Base-by-base conservation (phyloP, 805 yeast species). In the Pichia nakasei region DNA sequence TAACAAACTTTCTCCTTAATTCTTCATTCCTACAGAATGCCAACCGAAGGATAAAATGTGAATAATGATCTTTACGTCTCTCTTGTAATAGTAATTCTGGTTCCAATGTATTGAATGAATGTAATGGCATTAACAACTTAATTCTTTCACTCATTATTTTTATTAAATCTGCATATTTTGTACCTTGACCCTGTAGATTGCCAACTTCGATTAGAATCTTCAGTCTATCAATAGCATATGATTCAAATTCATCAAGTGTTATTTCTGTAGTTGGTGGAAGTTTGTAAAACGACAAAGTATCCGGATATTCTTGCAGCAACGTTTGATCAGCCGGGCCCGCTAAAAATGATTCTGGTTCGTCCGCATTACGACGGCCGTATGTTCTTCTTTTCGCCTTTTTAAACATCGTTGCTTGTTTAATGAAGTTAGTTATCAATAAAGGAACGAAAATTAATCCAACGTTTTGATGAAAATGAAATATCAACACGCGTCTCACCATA, bases 211-310 rank as follows among this genome's bases (percentile, higher is more conserved):
- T 74, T 46, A 93, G 69, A 9, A 93, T 76, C 57, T 82, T 80
- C 49, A 91, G 69, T 47, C 99, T 68, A 57, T 91, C 97, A 43
- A 93, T 82, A 5, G 97, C 97, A 96, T 97, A 93, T 5, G 73
- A 71, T 64, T 93, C 98, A 63, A 93, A 93, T 55, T 93, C 85
- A 50, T 89, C 97, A 17, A 93, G 63, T 0, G 97, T 86, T 54
- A 93, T 80, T 62, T 93, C 97, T 13, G 81, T 79, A 27, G 72
- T 64, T 0, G 97, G 97, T 11, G 95, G 93, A 6, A 67, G 50
- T 22, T 69, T 75, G 63, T 93, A 93, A 55, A 91, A 77, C 19
- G 86, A 78, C 40, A 93, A 67, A 41, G 94, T 70, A 32, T 76
- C 67, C 11, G 78, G 73, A 58, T 82, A 79, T 15, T 40, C 43